Base-by-base conservation (phyloP, 2,329 filamentous ascomycete genomes). In the Penicillium rolfsii region DNA sequence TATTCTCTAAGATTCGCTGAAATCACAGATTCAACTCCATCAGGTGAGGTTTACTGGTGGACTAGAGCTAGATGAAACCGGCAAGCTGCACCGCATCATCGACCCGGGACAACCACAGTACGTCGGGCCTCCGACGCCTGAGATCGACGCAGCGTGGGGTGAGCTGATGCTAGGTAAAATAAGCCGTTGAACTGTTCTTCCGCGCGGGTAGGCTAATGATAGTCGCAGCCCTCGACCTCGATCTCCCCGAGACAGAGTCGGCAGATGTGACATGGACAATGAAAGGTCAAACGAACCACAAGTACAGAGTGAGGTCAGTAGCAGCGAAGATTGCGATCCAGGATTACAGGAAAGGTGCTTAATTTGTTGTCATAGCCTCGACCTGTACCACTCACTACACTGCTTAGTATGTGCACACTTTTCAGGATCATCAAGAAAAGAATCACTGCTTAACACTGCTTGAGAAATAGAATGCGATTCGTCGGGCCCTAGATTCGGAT, bases 211-310 rank as follows among this genome's bases (percentile, higher is more conserved):
- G 14, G 16, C 48, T 52, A 12, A 52, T 52, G n/a, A 52, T 22
- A 22, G 19, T 33, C 22, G 2, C 4, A 50, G 48, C 48, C 16
- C 48, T 50, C 48, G 48, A 50, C 28, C 28, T 50, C 26, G 48
- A 50, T 19, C 48, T 50, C 2, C 48, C 48, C n/a, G 28, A 19
- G 48, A 35, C 28, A 50, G 48, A 50, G 19, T 50, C 28, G 9
- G 48, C 28, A 50, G 48, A 50, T 35, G 48, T 50, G 28, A 50
- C 16, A 19, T 35, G 48, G 48, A 50, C 48, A 50, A 50, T 50
- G 48, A 36, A 50, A 35, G 48, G 48, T 12, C 28, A 50, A 19
- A 30, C 35, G 16, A 50, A 35, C 16, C 7, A 14, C 7, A 50
- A 50, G 35, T 50, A 50, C 26, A 30, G 28, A 50, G 48, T 50